Base-by-base conservation (phyloP, 2,329 filamentous ascomycete species). In the Fusarium sp. region DNA sequence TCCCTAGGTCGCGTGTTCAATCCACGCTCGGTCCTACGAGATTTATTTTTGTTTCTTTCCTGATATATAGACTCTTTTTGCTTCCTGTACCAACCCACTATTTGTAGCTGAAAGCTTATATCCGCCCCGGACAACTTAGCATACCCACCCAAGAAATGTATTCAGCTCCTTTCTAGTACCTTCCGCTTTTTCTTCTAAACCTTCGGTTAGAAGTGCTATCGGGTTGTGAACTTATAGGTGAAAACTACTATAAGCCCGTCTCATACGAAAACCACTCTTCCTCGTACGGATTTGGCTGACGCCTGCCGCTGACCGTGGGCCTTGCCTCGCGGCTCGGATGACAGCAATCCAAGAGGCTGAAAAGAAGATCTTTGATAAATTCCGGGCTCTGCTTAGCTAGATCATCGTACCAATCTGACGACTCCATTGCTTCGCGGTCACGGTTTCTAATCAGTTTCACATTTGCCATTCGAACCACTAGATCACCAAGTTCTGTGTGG, bases 1-100 rank as follows among this genome's bases (percentile, higher is more conserved):
- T 71, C 69, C 69, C 69, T 72, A 71, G 69, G 69, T 71, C 69
- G 68, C 69, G 69, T 71, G 69, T 71, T 71, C 69, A 60, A 71
- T 71, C 69, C 69, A 71, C 69, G 69, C 68, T 71, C 69, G 69
- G 69, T 71, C 69, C 69, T 71, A 7, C 3, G 6, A 2, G 0
- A 0, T 11, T 26, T 10, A 1, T 23, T 68, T 68, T 68, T 63
- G 14, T 10, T 2, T 32, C n/a, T 33, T 33, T 6, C 32, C 5
- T 23, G 8, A 3, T 17, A 5, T 8, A 17, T 2, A n/a, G n/a
- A 6, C 27, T 11, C 23, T 18, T 33, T 49, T 49, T 49, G 7
- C 4, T 26, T 26, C 6, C 20, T 6, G 18, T 11, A 23, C 23
- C 23, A 23, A 23, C 5, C 23, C 23, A 5, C 23, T 23, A 23